These are phyloP conservation scores for Diutina neorugosa DNA, from an alignment of 1,139 yeast species.

Conservation along the genomic window DNA sequence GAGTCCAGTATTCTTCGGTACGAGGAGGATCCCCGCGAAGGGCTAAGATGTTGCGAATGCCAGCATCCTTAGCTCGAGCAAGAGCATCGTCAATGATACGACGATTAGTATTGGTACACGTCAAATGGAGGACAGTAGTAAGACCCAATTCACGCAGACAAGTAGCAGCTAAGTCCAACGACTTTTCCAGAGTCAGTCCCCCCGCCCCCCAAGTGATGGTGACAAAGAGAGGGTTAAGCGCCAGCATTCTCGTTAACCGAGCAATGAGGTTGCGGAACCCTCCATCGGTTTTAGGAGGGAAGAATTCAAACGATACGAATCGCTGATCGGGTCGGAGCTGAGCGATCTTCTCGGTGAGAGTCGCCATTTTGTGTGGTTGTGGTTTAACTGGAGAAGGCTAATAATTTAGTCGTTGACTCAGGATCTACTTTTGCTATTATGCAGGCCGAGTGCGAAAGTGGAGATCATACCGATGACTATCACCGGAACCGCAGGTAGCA, in stretches of 20 bases:
- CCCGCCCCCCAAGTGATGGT: constrained; percentile 99
- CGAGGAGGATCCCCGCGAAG: constrained; percentile 95
- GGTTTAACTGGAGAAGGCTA: not conserved
- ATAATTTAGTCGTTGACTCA: not conserved
- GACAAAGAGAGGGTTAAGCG: constrained; percentile 76
- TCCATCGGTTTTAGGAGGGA: constrained; percentile 90
- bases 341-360: constrained; percentile 18
- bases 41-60: constrained; percentile 81
- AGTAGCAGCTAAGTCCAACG: constrained; percentile 69
- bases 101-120: constrained; percentile 87
- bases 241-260: constrained; percentile 81
- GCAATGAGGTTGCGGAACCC: constrained; percentile 78
- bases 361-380: constrained; percentile 6
- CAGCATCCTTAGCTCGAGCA: constrained; percentile 54
- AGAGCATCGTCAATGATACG: constrained; percentile 71
- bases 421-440: not conserved
- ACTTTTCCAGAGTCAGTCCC: constrained; percentile 82
- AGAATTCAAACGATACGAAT: constrained; percentile 83
- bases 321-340: constrained; percentile 38
- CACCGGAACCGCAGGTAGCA: too few relatives aligned
- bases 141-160: constrained; percentile 67
- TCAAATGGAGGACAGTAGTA: constrained; percentile 85
- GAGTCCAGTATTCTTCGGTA: constrained; percentile 57
- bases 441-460: not conserved
- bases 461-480: too few relatives aligned